These are phyloP conservation scores for Silybum marianum DNA, from an alignment of 129 eudicot species.

Conservation along the genomic window DNA sequence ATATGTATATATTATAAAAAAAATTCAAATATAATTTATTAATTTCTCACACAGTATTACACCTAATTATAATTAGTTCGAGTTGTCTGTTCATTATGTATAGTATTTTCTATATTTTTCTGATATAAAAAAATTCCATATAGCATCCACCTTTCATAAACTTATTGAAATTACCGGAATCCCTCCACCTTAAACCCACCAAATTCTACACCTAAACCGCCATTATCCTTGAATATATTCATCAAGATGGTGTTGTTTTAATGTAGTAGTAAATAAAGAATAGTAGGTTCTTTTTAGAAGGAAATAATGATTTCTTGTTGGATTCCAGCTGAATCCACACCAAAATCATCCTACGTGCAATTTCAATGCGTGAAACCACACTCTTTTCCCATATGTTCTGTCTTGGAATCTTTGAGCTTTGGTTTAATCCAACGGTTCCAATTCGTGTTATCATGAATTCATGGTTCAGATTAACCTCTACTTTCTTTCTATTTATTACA, in stretches of 20 bases:
- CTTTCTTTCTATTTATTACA: too few relatives aligned
- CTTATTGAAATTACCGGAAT: too few relatives aligned
- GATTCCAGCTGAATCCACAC: constrained; percentile 21
- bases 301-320: constrained; percentile 18
- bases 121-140: too few relatives aligned
- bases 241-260: too few relatives aligned
- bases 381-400: constrained; percentile 6
- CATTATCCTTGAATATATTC: background rate
- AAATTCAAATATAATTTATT: too few relatives aligned
- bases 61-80: too few relatives aligned
- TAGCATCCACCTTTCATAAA: too few relatives aligned
- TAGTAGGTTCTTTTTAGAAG: background rate
- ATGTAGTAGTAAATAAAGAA: too few relatives aligned
- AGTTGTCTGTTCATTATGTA: too few relatives aligned
- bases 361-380: constrained; percentile 4
- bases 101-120: too few relatives aligned
- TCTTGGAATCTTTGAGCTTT: background rate
- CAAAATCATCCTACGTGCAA: constrained; percentile 19
- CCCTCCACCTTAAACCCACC: background rate
- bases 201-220: background rate
- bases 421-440: constrained; percentile 7
- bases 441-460: background rate
- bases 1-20: too few relatives aligned
- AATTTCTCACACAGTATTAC: too few relatives aligned
- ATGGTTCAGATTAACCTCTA: background rate